Evolutionary conservation across 2,329 filamentous ascomycete genomes (phyloP), one percentile per base, ranked within the genome.

Genomic region (Stagonosporopsis chrysanthemi): DNA sequence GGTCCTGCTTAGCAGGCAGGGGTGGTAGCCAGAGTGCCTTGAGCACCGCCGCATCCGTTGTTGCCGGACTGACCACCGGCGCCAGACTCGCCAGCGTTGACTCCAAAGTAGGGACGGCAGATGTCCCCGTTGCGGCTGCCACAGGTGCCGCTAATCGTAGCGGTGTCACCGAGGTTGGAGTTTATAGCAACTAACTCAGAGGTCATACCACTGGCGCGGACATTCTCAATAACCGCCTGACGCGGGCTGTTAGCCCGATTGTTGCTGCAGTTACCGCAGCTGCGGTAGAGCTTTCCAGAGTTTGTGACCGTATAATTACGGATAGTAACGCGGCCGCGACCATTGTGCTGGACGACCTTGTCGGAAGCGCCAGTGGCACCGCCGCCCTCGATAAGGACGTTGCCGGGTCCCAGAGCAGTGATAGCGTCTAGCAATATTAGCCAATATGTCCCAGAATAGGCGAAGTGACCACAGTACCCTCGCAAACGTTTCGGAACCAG

Each of bases 101-200:
- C 22, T 2, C 38, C 38, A 1, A 40, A 17, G 38, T 40, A 40
- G 38, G 19, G 19, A 7, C 22, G n/a, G 55, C 58, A 61, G 9
- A 61, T 46, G 36, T 52, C 47, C 39, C 55, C 33, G 43, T 26
- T 29, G 31, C 28, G 42, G n/a, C 29, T 56, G 24, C 52, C 60
- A 48, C 72, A 74, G 38, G 75, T 74, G 62, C 78, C 77, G 56
- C 71, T 75, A 55, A 80, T 73, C 17, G 65, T 76, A 58, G 77
- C 78, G 1, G 77, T 78, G 60, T 80, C 78, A n/a, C 78, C 78
- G 52, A 76, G 80, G 74, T 80, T 81, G 39, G 70, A 72, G 70
- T 80, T 81, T 65, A 81, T 79, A 42, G 77, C 77, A 59, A 73
- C 78, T 29, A 77, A 67, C 6, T 72, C 68, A 26, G 51, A 44